Percentiles rank a stretch among this genome's conserved stretches.
Evolutionary conservation across 129 eudicot genomes (phyloP).

Genomic region (Glebionis coronaria): DNA sequence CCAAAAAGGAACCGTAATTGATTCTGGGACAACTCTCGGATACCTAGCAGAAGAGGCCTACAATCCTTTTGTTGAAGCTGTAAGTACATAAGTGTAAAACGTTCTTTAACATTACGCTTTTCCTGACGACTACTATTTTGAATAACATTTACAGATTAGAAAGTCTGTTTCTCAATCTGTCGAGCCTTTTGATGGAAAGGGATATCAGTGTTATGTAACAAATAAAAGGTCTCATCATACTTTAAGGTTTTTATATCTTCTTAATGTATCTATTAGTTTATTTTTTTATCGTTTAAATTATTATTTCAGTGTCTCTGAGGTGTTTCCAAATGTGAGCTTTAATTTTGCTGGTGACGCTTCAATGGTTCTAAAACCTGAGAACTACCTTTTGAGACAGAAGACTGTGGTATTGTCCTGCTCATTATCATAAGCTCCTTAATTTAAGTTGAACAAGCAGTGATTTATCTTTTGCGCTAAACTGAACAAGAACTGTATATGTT

Average conservation of each 20-base stretch:
- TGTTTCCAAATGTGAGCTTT: slow-evolving; percentile 70
- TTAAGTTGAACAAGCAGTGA: not conserved
- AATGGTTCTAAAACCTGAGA: slow-evolving; percentile 70
- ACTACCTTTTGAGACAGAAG: slow-evolving; percentile 78
- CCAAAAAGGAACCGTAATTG: slow-evolving; percentile 83
- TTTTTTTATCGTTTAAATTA: slow-evolving; percentile 1
- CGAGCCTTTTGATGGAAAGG: slow-evolving; percentile 59
- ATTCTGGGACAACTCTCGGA: slow-evolving; percentile 95
- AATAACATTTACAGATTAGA: slow-evolving; percentile 55
- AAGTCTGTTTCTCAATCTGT: slow-evolving; percentile 54
- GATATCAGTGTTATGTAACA: slow-evolving; percentile 63
- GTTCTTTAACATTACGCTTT: not conserved
- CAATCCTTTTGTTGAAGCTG: slow-evolving; percentile 68
- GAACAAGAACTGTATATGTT: slow-evolving; percentile 18
- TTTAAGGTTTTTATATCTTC: slow-evolving; percentile 7
- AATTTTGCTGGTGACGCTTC: slow-evolving; percentile 89
- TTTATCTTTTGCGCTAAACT: slow-evolving; percentile 1
- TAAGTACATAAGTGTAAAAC: slow-evolving; percentile 35
- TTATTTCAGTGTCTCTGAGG: slow-evolving; percentile 55
- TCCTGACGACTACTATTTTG: slow-evolving; percentile 1
- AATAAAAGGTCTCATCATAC: slow-evolving; percentile 52
- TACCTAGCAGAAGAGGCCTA: slow-evolving; percentile 88
- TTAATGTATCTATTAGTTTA: slow-evolving; percentile 20
- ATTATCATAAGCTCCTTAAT: not conserved
- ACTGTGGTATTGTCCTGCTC: slow-evolving; percentile 48